These are phyloP conservation scores for Hyphodiscus sp. DNA, from an alignment of 2,329 filamentous ascomycete species.

Conservation along the genomic window DNA sequence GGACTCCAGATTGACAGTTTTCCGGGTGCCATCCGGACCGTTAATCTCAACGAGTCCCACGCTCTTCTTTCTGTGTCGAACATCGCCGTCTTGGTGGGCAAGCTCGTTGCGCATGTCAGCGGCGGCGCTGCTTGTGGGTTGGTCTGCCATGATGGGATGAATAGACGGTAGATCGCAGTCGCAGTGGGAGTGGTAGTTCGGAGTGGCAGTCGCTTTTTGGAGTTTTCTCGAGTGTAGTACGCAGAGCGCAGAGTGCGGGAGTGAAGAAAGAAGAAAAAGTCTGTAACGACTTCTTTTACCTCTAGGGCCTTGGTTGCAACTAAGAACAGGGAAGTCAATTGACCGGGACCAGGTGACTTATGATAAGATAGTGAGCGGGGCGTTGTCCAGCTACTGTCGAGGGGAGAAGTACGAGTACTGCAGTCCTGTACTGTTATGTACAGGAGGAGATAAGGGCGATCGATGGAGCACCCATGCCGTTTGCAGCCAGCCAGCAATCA, in stretches of 20 bases:
- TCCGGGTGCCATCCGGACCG: conserved; percentile 14
- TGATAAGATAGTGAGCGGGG: background rate
- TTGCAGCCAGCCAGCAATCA: too few species aligned
- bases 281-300: background rate
- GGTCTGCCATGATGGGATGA: background rate
- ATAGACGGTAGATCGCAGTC: background rate
- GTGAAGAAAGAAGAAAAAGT: background rate
- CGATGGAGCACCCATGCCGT: too few species aligned
- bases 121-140: background rate
- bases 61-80: conserved; percentile 16
- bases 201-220: background rate
- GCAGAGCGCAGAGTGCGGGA: too few species aligned
- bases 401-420: too few species aligned
- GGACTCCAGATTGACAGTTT: conserved; percentile 18
- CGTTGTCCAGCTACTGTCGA: too few species aligned
- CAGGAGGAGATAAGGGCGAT: too few species aligned
- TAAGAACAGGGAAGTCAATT: too few species aligned
- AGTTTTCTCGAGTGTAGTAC: background rate
- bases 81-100: background rate
- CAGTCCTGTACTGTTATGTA: too few species aligned
- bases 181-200: too few species aligned
- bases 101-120: background rate
- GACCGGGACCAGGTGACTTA: background rate
- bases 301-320: too few species aligned
- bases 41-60: conserved; percentile 16